These are phyloP conservation scores for Incumbomyces delicatus DNA, from an alignment of 2,329 filamentous ascomycete species.

Conservation along the genomic window DNA sequence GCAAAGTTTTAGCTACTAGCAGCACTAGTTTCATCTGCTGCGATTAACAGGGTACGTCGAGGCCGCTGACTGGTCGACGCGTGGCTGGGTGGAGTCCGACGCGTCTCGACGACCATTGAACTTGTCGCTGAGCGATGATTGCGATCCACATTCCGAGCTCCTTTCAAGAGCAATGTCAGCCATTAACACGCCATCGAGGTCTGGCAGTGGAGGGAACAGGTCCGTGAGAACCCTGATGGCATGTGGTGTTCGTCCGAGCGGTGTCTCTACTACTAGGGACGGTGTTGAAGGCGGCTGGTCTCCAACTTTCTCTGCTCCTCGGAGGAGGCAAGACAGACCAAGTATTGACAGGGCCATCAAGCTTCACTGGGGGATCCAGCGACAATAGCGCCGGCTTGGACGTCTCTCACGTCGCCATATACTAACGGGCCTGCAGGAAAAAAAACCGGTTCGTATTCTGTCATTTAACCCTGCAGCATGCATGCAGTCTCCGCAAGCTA, in stretches of 20 bases:
- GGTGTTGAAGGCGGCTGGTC: background rate
- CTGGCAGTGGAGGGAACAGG: background rate
- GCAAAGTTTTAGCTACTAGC: no score
- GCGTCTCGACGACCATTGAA: background rate
- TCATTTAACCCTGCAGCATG: slow-evolving; percentile 22
- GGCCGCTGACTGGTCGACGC: no score
- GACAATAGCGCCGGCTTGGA: background rate
- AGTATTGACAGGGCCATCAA: no score
- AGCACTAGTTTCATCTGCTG: no score
- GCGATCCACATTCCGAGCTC: slow-evolving; percentile 7
- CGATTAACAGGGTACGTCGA: no score
- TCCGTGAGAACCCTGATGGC: slow-evolving; percentile 3
- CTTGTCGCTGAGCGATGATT: slow-evolving; percentile 3
- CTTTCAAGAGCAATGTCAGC: background rate
- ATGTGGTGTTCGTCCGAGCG: background rate
- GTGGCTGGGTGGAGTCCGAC: background rate
- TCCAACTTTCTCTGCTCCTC: no score
- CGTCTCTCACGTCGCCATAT: background rate
- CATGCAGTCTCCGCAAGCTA: slow-evolving; percentile 12
- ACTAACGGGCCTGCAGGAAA: background rate
- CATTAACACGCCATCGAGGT: background rate
- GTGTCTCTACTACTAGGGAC: background rate
- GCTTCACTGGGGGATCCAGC: no score
- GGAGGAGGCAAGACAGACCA: no score
- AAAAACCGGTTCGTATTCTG: background rate